These are phyloP conservation scores for Fragosphaeria purpurea DNA, from an alignment of 2,329 filamentous ascomycete species.

Conservation along the genomic window DNA sequence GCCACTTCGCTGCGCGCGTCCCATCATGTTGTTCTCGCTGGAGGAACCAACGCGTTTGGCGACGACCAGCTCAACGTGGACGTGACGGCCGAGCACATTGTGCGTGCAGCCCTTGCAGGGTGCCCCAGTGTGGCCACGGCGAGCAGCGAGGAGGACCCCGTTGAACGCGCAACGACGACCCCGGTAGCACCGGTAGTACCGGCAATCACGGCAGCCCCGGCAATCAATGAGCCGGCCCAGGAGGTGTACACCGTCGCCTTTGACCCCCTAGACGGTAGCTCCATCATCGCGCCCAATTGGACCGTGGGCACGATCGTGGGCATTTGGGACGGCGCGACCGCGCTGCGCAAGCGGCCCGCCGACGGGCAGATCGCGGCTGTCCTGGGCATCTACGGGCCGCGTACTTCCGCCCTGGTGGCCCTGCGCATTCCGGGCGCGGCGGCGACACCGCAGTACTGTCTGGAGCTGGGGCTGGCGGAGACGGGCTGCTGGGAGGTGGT, in stretches of 20 bases:
- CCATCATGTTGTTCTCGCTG: conserved; percentile 37
- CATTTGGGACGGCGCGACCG: conserved; percentile 42
- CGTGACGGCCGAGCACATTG: conserved; percentile 36
- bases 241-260: conserved; percentile 51
- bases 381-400: conserved; percentile 44
- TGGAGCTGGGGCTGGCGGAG: conserved; percentile 37
- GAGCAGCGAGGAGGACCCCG: conserved; percentile 51
- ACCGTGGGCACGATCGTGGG: conserved; percentile 50
- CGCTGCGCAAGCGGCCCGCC: conserved; percentile 29
- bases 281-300: conserved; percentile 50
- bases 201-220: too few relatives aligned
- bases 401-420: conserved; percentile 46
- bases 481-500: conserved; percentile 27
- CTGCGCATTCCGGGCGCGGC: conserved; percentile 33
- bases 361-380: conserved; percentile 37
- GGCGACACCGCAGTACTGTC: conserved; percentile 26
- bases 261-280: conserved; percentile 54
- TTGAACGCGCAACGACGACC: conserved; percentile 27
- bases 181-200: too few relatives aligned
- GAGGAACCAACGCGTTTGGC: conserved; percentile 43
- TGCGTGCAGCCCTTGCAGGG: conserved; percentile 33
- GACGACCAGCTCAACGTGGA: conserved; percentile 29
- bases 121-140: conserved; percentile 39
- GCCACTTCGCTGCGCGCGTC: conserved; percentile 32
- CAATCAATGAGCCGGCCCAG: not conserved